phyloP scores from a whole-genome alignment of 148 eudicot genomes.

The Rhododendron ovatum region DNA sequence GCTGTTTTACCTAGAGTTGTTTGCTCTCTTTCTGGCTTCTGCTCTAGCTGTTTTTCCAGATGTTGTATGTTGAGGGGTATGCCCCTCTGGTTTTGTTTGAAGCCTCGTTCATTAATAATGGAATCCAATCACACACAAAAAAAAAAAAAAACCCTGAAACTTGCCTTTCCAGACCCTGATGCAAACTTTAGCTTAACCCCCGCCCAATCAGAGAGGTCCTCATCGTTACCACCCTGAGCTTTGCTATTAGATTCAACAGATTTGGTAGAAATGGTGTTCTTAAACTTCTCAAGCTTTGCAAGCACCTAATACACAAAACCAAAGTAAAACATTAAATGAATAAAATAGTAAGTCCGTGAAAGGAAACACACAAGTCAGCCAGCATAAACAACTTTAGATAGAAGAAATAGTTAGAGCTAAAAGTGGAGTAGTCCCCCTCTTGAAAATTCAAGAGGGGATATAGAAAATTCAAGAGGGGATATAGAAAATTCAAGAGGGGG shows the following conservation, averaged over 20 bases:
- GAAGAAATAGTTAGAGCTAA: not conserved
- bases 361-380: not conserved
- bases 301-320: constrained; percentile 44
- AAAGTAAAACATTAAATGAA: not conserved
- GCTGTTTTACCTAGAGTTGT: not conserved
- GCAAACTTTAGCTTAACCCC: constrained; percentile 50
- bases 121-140: not conserved
- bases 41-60: not conserved
- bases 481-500: no score
- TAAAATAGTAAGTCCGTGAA: not conserved
- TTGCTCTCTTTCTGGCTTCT: not conserved
- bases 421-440: not conserved
- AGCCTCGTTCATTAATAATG: not conserved
- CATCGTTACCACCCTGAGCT: constrained; percentile 31
- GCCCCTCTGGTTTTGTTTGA: not conserved
- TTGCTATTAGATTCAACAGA: constrained; percentile 31
- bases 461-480: no score
- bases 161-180: constrained; percentile 65
- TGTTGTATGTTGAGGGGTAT: not conserved
- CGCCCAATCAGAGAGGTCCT: constrained; percentile 67
- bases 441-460: not conserved
- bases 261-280: constrained; percentile 37
- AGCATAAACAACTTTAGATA: not conserved
- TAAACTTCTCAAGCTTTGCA: constrained; percentile 69
- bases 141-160: not conserved